Conservation (phyloP, 305 asterid genomes). For the Solanum hybrid region DNA sequence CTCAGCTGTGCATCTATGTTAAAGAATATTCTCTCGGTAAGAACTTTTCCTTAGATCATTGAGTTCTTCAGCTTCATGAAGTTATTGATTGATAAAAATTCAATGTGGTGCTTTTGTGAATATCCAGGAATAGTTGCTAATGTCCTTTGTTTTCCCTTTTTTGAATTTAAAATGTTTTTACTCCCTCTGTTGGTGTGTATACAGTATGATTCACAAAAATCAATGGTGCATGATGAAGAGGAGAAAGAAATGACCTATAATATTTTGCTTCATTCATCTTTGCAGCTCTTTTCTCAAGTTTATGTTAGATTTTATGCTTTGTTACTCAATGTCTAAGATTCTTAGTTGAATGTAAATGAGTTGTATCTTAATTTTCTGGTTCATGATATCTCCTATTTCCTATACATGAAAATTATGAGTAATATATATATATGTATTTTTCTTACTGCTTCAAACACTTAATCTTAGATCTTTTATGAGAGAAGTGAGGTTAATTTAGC, state of each 20-base stretch:
- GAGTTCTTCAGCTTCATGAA: background rate
- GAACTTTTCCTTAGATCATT: slow-evolving; percentile 10
- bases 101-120: background rate
- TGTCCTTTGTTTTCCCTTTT: background rate
- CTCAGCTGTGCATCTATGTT: slow-evolving; percentile 55
- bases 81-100: background rate
- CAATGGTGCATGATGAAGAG: background rate
- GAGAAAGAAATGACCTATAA: background rate
- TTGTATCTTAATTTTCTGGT: background rate
- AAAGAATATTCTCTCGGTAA: slow-evolving; percentile 65
- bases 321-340: background rate
- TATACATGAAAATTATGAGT: background rate
- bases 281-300: background rate
- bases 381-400: background rate
- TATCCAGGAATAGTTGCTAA: background rate
- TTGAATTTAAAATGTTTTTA: background rate
- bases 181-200: background rate
- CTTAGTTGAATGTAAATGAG: background rate
- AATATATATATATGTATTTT: background rate
- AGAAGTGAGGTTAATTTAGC: background rate
- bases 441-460: background rate
- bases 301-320: background rate
- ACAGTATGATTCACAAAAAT: background rate
- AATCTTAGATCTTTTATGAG: background rate
- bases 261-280: background rate